phyloP scores from a whole-genome alignment of 73 alveolate species.

The Breviolum minutum region DNA sequence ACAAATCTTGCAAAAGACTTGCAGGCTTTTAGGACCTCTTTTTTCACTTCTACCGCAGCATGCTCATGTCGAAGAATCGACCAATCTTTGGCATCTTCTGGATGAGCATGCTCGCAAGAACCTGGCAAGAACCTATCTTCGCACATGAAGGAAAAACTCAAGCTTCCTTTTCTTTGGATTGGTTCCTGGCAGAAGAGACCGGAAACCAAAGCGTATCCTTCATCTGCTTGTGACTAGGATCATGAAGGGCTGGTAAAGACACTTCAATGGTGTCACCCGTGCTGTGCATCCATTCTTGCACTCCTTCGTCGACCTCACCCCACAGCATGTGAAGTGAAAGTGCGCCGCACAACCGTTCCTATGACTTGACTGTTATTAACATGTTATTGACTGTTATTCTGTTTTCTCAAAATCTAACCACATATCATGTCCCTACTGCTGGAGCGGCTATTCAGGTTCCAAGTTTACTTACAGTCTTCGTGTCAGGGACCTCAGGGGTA shows the following conservation, averaged over 20 bases:
- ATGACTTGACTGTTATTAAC: no score
- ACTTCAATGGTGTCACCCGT: slow-evolving; percentile 21
- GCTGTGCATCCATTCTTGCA: slow-evolving; percentile 12
- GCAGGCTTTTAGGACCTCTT: not conserved
- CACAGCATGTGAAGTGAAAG: not conserved
- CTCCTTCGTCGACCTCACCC: slow-evolving; percentile 14
- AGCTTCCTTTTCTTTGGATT: not conserved
- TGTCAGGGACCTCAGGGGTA: no score
- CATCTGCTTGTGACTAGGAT: not conserved
- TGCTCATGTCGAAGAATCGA: not conserved
- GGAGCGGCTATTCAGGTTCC: no score
- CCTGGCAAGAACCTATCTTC: not conserved
- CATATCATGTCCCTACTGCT: no score
- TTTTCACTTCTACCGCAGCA: not conserved
- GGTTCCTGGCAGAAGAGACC: not conserved
- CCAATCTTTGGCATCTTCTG: not conserved
- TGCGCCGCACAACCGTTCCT: not conserved
- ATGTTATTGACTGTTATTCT: no score
- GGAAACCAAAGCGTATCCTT: slow-evolving; percentile 27
- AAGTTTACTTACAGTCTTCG: no score
- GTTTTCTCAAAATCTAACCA: no score
- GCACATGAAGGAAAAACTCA: not conserved
- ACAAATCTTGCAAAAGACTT: no score
- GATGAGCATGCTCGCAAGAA: not conserved
- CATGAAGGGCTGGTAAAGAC: not conserved